These are phyloP conservation scores for Fusarium veterinarium DNA, from an alignment of 2,329 filamentous ascomycete species.

Conservation along the genomic window DNA sequence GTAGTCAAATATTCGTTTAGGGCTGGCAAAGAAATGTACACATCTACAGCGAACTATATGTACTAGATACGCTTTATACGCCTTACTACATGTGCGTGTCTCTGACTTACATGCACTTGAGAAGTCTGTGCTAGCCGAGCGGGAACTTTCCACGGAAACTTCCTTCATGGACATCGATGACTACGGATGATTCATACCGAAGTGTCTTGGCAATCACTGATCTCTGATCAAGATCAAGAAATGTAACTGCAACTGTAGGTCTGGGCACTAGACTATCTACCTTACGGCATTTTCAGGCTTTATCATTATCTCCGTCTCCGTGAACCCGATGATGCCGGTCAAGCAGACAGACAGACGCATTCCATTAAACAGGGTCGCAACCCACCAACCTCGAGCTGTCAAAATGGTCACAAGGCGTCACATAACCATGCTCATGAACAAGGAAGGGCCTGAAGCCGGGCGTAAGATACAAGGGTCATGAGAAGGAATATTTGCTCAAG, in stretches of 20 bases:
- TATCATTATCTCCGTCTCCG: conserved; percentile 14
- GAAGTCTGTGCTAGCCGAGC: not conserved
- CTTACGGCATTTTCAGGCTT: not conserved
- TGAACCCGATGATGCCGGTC: conserved; percentile 19
- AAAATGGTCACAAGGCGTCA: conserved; percentile 19
- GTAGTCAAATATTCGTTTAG: not conserved
- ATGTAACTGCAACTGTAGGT: not conserved
- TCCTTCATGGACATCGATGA: not conserved
- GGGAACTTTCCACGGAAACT: not conserved
- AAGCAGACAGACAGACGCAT: not conserved
- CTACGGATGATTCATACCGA: conserved; percentile 1
- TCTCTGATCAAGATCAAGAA: not conserved
- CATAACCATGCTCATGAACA: not conserved
- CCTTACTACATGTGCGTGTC: not conserved
- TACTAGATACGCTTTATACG: not conserved
- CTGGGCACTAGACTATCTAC: not conserved
- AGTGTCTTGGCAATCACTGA: conserved; percentile 21
- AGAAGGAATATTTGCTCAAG: not conserved
- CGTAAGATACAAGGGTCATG: conserved; percentile 13
- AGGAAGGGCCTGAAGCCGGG: not conserved
- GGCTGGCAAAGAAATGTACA: conserved; percentile 7
- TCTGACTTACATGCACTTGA: not conserved
- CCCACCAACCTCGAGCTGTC: not conserved
- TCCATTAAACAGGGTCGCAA: not conserved
- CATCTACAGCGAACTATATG: not conserved